phyloP scores from a whole-genome alignment of 2,329 filamentous ascomycete species.

The Pseudogymnoascus sp. region DNA sequence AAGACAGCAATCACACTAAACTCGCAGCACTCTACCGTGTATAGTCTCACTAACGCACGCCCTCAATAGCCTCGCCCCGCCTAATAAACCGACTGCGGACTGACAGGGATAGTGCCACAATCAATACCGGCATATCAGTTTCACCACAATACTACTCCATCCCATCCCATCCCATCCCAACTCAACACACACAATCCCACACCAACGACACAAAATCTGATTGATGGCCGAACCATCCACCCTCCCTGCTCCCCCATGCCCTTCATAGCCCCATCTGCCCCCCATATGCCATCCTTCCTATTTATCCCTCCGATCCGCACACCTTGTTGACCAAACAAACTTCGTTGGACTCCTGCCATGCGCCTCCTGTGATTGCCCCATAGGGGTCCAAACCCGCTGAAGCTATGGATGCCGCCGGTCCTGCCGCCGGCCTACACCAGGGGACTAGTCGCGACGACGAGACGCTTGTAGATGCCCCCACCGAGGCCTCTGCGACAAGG shows the following conservation, averaged over 20 bases:
- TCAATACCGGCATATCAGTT: slow-evolving; percentile 4
- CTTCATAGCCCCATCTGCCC: not conserved
- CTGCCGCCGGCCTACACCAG: not conserved
- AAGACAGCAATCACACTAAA: not conserved
- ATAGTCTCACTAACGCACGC: not conserved
- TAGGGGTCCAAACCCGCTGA: not conserved
- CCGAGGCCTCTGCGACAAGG: slow-evolving; percentile 21
- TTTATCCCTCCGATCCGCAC: not conserved
- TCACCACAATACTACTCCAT: not conserved
- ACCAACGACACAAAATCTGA: not conserved
- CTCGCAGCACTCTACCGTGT: not conserved
- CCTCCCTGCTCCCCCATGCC: not conserved
- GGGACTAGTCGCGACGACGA: not conserved
- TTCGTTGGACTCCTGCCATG: not conserved
- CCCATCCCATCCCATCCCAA: too few species aligned
- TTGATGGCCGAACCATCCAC: not conserved
- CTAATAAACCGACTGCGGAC: not conserved
- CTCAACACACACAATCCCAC: not conserved
- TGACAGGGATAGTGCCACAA: not conserved
- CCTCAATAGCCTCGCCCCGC: not conserved
- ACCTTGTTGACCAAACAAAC: not conserved
- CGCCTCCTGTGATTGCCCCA: not conserved
- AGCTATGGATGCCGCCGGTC: not conserved
- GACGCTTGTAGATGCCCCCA: not conserved
- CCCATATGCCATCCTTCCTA: not conserved